Percentiles rank a stretch among this genome's conserved stretches.
Conservation (phyloP, 257 asterid genomes). For the Solanum tarapatanum region DNA sequence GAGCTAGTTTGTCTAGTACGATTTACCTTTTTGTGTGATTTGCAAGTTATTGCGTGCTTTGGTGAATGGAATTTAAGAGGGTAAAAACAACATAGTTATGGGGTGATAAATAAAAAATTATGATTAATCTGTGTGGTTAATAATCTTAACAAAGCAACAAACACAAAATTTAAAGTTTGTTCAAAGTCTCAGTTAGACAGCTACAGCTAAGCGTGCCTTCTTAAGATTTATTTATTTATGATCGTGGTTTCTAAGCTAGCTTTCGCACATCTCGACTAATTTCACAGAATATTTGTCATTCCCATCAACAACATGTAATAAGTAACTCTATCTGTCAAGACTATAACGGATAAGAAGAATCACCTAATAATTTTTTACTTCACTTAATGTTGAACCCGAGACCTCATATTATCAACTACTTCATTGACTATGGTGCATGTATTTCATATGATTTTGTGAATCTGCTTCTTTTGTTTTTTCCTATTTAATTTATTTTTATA, state of each 20-base stretch:
- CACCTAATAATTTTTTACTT: background rate
- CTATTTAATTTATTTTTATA: background rate
- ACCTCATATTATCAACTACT: too few relatives aligned
- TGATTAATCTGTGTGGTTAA: background rate
- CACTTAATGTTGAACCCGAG: too few relatives aligned
- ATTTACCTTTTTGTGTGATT: too few relatives aligned
- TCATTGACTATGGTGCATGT: background rate
- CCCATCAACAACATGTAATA: too few relatives aligned
- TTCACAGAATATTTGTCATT: too few relatives aligned
- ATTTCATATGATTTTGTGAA: background rate
- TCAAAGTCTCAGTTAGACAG: background rate
- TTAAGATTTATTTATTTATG: background rate
- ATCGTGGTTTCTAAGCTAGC: fast-evolving
- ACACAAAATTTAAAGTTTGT: background rate
- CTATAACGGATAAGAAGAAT: background rate
- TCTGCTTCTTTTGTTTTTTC: background rate
- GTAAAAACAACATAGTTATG: too few relatives aligned
- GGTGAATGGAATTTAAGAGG: background rate
- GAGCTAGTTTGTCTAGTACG: background rate
- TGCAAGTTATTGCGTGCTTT: background rate
- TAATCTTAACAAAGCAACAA: background rate
- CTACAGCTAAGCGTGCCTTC: background rate
- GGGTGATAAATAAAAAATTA: background rate
- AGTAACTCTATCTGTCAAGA: too few relatives aligned
- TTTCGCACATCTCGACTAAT: too few relatives aligned